phyloP scores from a whole-genome alignment of 495 filamentous ascomycete species.

The Aspergillus saccharolyticus region DNA sequence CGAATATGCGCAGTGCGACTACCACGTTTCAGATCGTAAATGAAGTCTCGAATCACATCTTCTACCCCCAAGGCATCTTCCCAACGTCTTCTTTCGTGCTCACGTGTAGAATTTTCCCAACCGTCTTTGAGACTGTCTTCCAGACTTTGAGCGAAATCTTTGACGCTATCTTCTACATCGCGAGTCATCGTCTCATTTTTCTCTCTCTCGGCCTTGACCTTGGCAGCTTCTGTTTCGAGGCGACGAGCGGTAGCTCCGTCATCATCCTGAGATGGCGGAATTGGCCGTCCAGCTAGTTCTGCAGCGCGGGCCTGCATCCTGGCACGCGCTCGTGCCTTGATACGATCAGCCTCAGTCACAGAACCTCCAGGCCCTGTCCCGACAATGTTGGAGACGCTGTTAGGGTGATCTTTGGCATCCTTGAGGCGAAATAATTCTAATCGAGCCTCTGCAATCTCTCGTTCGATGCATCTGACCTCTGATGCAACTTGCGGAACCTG shows the following conservation, averaged over 20 bases:
- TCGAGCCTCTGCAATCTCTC: constrained; percentile 85
- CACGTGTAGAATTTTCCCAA: constrained; percentile 58
- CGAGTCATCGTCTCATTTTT: constrained; percentile 93
- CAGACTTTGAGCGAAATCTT: constrained; percentile 77
- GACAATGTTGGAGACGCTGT: constrained; percentile 74
- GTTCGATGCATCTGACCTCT: constrained; percentile 83
- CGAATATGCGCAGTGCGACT: constrained; percentile 70
- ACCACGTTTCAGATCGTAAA: constrained; percentile 87
- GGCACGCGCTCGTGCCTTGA: constrained; percentile 91
- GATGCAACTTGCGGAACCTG: constrained; percentile 88
- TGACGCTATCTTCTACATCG: constrained; percentile 94
- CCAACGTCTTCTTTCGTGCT: constrained; percentile 93
- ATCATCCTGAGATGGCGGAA: constrained; percentile 57
- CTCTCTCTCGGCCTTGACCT: constrained; percentile 76
- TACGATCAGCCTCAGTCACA: constrained; percentile 87
- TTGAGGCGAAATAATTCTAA: constrained; percentile 90
- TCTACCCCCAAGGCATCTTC: constrained; percentile 96
- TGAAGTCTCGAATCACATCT: constrained; percentile 93
- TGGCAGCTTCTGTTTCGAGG: constrained; percentile 80
- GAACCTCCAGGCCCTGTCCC: constrained; percentile 90
- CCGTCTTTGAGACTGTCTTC: constrained; percentile 85
- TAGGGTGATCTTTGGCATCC: constrained; percentile 89
- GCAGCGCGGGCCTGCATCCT: constrained; percentile 98
- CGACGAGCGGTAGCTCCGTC: constrained; percentile 71
- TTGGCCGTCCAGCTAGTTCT: constrained; percentile 78